Evolutionary conservation across 257 asterid species (phyloP).

Genomic region (Solanum ossicruentum): DNA sequence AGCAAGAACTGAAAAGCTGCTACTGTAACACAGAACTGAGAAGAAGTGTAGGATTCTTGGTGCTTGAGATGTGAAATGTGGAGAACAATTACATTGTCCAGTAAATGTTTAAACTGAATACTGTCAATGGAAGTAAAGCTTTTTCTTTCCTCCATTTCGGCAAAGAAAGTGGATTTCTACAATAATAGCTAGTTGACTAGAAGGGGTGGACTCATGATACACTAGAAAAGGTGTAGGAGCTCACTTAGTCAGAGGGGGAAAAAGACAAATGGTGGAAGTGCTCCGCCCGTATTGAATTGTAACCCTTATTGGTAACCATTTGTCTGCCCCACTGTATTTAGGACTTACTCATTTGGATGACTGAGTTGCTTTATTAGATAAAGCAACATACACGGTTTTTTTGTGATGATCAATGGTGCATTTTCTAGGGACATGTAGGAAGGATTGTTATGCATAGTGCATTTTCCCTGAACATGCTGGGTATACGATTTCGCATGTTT

Average conservation of each 20-base stretch:
- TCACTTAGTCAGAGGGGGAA: background rate
- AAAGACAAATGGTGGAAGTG: background rate
- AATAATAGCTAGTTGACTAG: background rate
- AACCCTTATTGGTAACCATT: background rate
- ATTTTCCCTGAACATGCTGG: background rate
- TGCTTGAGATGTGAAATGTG: background rate
- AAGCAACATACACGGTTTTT: background rate
- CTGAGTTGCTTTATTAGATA: background rate
- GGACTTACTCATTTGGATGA: background rate
- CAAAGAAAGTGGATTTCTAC: background rate
- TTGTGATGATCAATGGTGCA: background rate
- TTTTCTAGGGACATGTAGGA: background rate
- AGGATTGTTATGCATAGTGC: background rate
- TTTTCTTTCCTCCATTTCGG: background rate
- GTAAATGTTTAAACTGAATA: background rate
- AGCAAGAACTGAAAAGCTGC: background rate
- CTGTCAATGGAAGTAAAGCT: background rate
- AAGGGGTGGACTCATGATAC: background rate
- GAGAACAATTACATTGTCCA: background rate
- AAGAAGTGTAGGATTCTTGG: background rate
- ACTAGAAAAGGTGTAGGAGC: background rate
- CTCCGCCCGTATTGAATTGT: background rate
- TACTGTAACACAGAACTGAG: background rate
- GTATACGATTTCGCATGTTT: background rate
- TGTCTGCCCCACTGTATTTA: background rate